Conservation (phyloP, 208 protist species). For the Trypanosoma platydactyli region DNA sequence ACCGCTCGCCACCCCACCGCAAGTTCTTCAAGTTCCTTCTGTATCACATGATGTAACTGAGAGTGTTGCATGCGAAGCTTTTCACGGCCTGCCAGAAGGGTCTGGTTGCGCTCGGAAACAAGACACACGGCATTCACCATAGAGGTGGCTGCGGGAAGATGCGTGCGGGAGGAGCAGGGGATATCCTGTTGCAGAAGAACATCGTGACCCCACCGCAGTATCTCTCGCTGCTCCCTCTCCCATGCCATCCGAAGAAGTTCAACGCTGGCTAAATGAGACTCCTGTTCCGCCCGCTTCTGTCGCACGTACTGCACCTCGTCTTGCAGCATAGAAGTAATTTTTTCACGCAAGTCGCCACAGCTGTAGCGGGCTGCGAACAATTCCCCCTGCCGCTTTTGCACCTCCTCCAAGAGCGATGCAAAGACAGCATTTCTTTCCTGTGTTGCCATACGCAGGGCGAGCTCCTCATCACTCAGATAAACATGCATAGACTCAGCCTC, state of each 20-base stretch:
- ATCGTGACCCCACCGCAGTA: constrained; percentile 39
- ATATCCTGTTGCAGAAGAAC: constrained; percentile 8
- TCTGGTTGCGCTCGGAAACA: constrained; percentile 9
- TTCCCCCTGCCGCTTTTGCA: constrained; percentile 27
- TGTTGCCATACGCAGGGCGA: constrained; percentile 30
- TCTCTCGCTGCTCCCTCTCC: constrained; percentile 60
- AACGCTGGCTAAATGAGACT: constrained; percentile 44
- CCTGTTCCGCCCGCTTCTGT: constrained; percentile 42
- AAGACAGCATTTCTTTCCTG: constrained; percentile 48
- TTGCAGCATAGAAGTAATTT: constrained; percentile 24
- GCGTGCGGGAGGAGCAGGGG: constrained; percentile 30
- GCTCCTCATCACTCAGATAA: constrained; percentile 23
- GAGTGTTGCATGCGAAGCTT: neutral
- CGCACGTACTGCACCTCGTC: constrained; percentile 46
- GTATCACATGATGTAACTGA: constrained; percentile 1
- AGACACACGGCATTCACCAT: constrained; percentile 35
- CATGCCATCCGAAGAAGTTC: constrained; percentile 48
- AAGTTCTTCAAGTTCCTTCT: constrained; percentile 7
- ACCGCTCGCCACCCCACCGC: constrained; percentile 25
- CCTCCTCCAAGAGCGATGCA: constrained; percentile 22
- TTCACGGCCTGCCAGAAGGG: neutral
- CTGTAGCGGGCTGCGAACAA: constrained; percentile 17
- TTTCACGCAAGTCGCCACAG: constrained; percentile 31
- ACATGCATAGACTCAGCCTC: constrained; percentile 17
- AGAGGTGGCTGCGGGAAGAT: constrained; percentile 33